A percentile compares a stretch with the other conserved stretches of the same genome.
These are phyloP conservation scores for Rhizophora mangle DNA, from an alignment of 345 rosid species.

Conservation along the genomic window DNA sequence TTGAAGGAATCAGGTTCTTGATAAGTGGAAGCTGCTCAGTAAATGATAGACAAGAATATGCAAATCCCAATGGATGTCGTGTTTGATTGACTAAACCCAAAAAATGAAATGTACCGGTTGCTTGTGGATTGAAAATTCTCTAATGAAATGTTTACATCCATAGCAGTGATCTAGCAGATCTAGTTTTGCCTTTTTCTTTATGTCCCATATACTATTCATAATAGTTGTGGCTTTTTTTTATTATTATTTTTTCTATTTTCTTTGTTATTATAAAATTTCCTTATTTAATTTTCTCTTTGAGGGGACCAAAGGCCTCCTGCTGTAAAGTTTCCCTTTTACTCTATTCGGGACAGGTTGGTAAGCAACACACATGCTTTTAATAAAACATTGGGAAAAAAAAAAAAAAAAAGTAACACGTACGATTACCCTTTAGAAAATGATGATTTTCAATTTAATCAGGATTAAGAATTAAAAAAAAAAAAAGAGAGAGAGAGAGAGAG, in stretches of 20 bases:
- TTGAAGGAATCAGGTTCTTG: constrained; percentile 25
- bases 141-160: not conserved
- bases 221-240: too few species aligned
- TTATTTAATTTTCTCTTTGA: too few species aligned
- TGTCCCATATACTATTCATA: not conserved
- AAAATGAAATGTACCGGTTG: not conserved
- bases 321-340: too few species aligned
- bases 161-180: not conserved
- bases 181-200: not conserved
- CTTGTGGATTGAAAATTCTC: constrained; percentile 21
- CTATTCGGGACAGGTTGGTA: not conserved
- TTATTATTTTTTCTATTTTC: too few species aligned
- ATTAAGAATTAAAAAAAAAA: constrained; percentile 27
- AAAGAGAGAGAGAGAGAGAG: not conserved
- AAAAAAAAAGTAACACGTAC: not conserved
- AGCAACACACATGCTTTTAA: not conserved
- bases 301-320: too few species aligned
- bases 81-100: not conserved
- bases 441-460: constrained; percentile 11
- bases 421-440: not conserved
- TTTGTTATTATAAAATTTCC: too few species aligned
- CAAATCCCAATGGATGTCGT: constrained; percentile 3
- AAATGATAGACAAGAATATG: constrained; percentile 6
- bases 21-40: constrained; percentile 7
- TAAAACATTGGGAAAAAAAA: not conserved